Conservation (phyloP, 2,329 filamentous ascomycete genomes). For the Raffaelea albimanens region DNA sequence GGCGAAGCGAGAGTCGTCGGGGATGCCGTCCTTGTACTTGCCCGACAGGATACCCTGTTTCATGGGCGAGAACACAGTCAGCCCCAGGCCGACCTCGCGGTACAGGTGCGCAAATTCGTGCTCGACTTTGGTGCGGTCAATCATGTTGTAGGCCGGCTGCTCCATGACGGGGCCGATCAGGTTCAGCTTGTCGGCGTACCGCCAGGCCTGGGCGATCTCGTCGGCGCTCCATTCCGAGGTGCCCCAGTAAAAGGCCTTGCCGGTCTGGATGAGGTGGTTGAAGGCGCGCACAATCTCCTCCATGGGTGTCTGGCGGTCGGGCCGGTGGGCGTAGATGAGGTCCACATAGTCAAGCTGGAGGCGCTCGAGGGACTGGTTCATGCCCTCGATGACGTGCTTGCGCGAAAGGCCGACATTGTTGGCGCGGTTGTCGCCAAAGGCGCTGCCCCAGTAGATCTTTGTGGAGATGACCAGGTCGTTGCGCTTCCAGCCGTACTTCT, state of each 20-base stretch:
- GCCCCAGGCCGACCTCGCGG: constrained; percentile 46
- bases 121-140: constrained; percentile 47
- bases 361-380: constrained; percentile 46
- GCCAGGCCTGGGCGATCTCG: constrained; percentile 56
- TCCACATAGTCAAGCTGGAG: constrained; percentile 55
- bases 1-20: constrained; percentile 49
- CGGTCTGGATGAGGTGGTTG: constrained; percentile 59
- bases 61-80: constrained; percentile 43
- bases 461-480: constrained; percentile 46
- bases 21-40: constrained; percentile 56
- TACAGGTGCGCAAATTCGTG: constrained; percentile 46
- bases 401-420: constrained; percentile 52
- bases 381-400: constrained; percentile 53
- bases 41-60: constrained; percentile 47
- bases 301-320: constrained; percentile 59
- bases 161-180: constrained; percentile 57
- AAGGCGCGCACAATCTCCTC: constrained; percentile 63
- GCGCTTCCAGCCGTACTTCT: constrained; percentile 42
- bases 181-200: constrained; percentile 46
- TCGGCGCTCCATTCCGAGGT: constrained; percentile 63
- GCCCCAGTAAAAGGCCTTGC: constrained; percentile 64
- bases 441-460: constrained; percentile 55
- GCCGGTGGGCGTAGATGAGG: constrained; percentile 60
- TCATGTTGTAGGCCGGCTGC: constrained; percentile 60
- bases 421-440: constrained; percentile 47